A percentile compares a stretch with the other conserved stretches of the same genome.
Conservation (phyloP, 2,329 filamentous ascomycete species). For the Monascus ruber region DNA sequence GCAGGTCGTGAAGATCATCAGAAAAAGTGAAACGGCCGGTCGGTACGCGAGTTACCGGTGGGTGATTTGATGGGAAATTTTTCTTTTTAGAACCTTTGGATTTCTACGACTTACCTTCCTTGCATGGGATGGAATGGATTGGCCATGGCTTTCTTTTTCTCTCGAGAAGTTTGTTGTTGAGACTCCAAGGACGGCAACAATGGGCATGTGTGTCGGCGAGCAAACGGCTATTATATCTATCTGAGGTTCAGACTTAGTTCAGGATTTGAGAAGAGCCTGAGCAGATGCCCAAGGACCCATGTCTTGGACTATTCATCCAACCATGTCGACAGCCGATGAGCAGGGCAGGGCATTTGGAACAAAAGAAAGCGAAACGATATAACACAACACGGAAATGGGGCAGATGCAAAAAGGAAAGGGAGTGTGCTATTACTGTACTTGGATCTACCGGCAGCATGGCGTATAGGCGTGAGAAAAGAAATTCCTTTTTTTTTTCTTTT, state of each 20-base stretch:
- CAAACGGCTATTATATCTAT: too few species aligned
- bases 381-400: slow-evolving; percentile 3
- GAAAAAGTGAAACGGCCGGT: slow-evolving; percentile 88
- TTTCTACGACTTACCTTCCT: neutral
- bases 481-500: too few species aligned
- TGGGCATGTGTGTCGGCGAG: too few species aligned
- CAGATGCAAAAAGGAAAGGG: slow-evolving; percentile 11
- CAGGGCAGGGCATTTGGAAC: too few species aligned
- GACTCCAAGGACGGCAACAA: too few species aligned
- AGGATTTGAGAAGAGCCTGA: too few species aligned
- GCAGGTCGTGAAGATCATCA: slow-evolving; percentile 96
- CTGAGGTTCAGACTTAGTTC: too few species aligned
- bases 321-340: too few species aligned
- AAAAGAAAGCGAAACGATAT: neutral
- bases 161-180: too few species aligned
- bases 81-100: neutral
- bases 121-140: neutral
- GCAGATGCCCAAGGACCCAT: too few species aligned
- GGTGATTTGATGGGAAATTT: slow-evolving; percentile 33
- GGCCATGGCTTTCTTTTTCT: neutral
- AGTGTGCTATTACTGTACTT: slow-evolving; percentile 14
- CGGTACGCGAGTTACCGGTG: slow-evolving; percentile 90
- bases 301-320: too few species aligned
- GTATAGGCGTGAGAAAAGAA: slow-evolving; percentile 15
- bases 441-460: slow-evolving; percentile 27